These are phyloP conservation scores for Sporisorium reilianum DNA, from an alignment of 1,284 basidiomycete species.

Conservation along the genomic window DNA sequence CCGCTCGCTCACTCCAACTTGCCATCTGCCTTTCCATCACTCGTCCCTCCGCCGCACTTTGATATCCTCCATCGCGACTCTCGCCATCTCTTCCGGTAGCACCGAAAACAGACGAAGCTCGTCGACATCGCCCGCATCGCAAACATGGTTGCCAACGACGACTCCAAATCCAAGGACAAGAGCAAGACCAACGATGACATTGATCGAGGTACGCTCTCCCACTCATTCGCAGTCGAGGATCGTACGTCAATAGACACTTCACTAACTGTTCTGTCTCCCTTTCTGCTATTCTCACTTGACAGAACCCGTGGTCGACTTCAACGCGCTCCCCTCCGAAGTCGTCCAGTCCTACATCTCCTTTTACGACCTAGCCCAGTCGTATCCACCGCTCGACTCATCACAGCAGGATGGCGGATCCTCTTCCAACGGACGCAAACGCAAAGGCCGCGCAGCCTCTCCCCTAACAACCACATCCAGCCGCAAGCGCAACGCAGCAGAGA, in stretches of 20 bases:
- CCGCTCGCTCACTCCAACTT: not conserved
- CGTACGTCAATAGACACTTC: not conserved
- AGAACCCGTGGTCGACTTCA: constrained; percentile 58
- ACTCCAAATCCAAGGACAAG: constrained; percentile 34
- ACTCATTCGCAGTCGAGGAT: not conserved
- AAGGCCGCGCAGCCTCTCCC: constrained; percentile 33
- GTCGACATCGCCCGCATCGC: not conserved
- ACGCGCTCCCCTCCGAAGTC: constrained; percentile 48
- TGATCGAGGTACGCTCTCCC: constrained; percentile 25
- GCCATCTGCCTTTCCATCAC: not conserved
- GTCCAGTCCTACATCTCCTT: constrained; percentile 58
- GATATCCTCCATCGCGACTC: too few relatives aligned
- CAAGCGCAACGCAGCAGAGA: constrained; percentile 36
- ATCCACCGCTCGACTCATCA: constrained; percentile 50
- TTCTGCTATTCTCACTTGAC: not conserved
- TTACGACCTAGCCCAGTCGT: constrained; percentile 54
- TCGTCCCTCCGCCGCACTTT: not conserved
- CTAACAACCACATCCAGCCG: constrained; percentile 13
- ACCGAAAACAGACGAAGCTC: not conserved
- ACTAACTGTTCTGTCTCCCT: not conserved
- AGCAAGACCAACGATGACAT: constrained; percentile 31
- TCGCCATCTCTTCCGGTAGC: not conserved
- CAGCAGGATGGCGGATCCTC: constrained; percentile 13
- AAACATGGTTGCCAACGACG: constrained; percentile 32
- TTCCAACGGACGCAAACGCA: constrained; percentile 37